Evolutionary conservation across 129 eudicot species (phyloP).

Genomic region (Gnaphalium uliginosum): DNA sequence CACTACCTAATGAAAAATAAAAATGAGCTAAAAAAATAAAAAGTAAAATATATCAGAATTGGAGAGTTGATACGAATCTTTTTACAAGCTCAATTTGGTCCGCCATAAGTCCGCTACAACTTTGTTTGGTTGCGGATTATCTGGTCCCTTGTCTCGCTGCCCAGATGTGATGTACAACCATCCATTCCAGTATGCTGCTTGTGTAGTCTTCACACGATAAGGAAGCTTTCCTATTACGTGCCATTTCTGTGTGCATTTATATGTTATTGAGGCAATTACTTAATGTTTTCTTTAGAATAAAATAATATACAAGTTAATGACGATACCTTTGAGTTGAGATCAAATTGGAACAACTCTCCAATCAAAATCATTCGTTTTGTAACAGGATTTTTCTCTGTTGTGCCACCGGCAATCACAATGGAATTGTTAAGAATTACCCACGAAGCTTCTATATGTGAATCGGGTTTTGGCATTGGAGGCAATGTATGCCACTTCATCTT

Average conservation of each 20-base stretch:
- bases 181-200: slow-evolving; percentile 78
- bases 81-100: slow-evolving; percentile 55
- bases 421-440: slow-evolving; percentile 69
- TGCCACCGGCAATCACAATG: slow-evolving; percentile 70
- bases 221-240: slow-evolving; percentile 78
- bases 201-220: slow-evolving; percentile 75
- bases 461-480: slow-evolving; percentile 80
- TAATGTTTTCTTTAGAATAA: neutral
- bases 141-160: slow-evolving; percentile 83
- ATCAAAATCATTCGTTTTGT: slow-evolving; percentile 79
- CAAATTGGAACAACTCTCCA: slow-evolving; percentile 69
- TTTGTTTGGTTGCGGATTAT: slow-evolving; percentile 65
- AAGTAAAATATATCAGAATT: no score
- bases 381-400: slow-evolving; percentile 71
- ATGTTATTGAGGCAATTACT: neutral
- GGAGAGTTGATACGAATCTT: neutral
- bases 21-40: no score
- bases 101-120: slow-evolving; percentile 70
- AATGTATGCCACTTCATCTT: slow-evolving; percentile 60
- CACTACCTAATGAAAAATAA: neutral
- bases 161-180: slow-evolving; percentile 89
- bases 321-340: slow-evolving; percentile 49
- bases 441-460: slow-evolving; percentile 75
- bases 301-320: neutral
- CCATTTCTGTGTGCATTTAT: slow-evolving; percentile 63